Evolutionary conservation across 2,329 filamentous ascomycete genomes (phyloP).

Genomic region (Sporothrix protearum): DNA sequence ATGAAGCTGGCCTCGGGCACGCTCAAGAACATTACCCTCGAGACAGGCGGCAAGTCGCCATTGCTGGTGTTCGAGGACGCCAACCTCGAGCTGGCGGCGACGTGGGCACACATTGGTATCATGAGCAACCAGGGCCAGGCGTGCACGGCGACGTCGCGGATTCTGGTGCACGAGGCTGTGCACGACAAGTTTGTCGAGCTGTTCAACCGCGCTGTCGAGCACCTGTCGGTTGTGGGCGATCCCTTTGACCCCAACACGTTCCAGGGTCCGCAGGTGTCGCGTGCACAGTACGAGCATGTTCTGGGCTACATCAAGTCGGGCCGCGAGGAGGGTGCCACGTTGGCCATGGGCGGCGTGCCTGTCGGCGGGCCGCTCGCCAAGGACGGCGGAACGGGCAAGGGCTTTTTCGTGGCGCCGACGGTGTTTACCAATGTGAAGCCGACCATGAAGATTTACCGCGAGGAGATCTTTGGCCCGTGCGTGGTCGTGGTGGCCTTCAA

Average conservation of each 20-base stretch:
- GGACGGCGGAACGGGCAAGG: conserved; percentile 13
- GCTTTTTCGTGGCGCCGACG: conserved; percentile 29
- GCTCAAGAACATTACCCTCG: conserved; percentile 57
- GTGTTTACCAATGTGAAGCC: conserved; percentile 27
- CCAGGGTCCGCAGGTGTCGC: conserved; percentile 68
- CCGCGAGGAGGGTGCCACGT: conserved; percentile 62
- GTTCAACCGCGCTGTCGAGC: conserved; percentile 58
- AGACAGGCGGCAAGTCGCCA: conserved; percentile 59
- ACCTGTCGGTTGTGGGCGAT: conserved; percentile 60
- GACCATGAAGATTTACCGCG: conserved; percentile 37
- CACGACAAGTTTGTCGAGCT: conserved; percentile 59
- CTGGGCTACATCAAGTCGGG: conserved; percentile 64
- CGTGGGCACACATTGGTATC: conserved; percentile 44
- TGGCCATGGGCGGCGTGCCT: conserved; percentile 57
- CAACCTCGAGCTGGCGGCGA: conserved; percentile 61
- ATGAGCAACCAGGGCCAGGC: conserved; percentile 60
- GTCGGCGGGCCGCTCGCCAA: conserved; percentile 17
- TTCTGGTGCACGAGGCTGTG: conserved; percentile 56
- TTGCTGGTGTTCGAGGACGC: conserved; percentile 59
- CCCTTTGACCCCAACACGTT: conserved; percentile 64
- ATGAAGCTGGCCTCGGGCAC: conserved; percentile 63
- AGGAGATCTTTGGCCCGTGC: conserved; percentile 60
- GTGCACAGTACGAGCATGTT: conserved; percentile 63
- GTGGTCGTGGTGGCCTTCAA: conserved; percentile 52
- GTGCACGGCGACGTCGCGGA: conserved; percentile 58